Base-by-base conservation (phyloP, 306 rosid species). In the Inga oerstediana region DNA sequence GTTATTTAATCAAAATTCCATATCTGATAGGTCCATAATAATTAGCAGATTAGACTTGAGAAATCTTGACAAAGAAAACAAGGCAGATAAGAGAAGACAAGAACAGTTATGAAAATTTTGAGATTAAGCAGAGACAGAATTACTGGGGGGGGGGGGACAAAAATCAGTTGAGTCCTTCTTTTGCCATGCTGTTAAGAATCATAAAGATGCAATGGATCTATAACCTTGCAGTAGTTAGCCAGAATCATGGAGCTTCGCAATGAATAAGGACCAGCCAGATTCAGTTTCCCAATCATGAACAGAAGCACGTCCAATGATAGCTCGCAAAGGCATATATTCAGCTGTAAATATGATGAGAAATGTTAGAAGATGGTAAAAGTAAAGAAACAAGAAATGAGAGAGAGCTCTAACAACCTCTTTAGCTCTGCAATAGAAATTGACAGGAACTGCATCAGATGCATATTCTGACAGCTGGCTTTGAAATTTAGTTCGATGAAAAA, bases 151-250 rank as follows among this genome's bases (percentile, higher is more conserved):
- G 30, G 32, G 1, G 35, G 35, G 59, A 16, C n/a, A 51, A 15
- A 81, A 84, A 45, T 76, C 74, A 72, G 76, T 32, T 72, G 39
- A 78, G 41, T 85, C 74, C 16, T 54, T 69, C 20, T 72, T 44
- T n/a, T 2, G 27, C 16, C 35, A 13, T 24, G 64, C 69, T 30
- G 79, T 71, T 67, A 65, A 83, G 22, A 71, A 74, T 34, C 43
- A 80, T 30, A 74, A 54, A 17, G 70, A 81, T 48, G 87, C 58
- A 59, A 46, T 43, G 51, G 79, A 20, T 73, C 54, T 35, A 84
- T 45, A 82, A 95, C 99, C 99, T 92, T 93, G 97, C 97, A 93
- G 88, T 92, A 88, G 84, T 95, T 92, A 77, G 89, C 91, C 83
- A 89, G 84, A 85, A 91, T 79, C 86, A 84, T 84, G 72, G 91